Percentiles rank a stretch among this genome's conserved stretches.
These are phyloP conservation scores for Aleurites moluccanus DNA, from an alignment of 441 rosid genomes.

Conservation along the genomic window DNA sequence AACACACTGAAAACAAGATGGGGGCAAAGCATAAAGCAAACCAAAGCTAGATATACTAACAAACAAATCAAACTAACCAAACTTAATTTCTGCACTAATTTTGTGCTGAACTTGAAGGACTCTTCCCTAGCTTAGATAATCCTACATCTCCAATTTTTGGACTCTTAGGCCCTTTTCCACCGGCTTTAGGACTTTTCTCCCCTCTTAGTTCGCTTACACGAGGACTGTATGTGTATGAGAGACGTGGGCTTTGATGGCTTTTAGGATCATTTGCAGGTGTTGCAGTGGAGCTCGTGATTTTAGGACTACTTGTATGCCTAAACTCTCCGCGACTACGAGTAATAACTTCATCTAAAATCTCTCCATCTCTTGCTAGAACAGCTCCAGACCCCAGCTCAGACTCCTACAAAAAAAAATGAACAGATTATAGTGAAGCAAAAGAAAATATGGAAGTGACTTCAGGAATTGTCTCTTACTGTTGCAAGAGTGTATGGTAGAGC, in stretches of 20 bases:
- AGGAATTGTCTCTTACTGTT: slow-evolving; percentile 41
- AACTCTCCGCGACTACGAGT: slow-evolving; percentile 96
- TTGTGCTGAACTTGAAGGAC: slow-evolving; percentile 48
- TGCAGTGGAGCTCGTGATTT: slow-evolving; percentile 62
- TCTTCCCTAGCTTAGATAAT: slow-evolving; percentile 50
- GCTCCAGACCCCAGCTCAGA: slow-evolving; percentile 71
- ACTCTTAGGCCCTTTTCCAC: slow-evolving; percentile 43
- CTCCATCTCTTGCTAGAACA: slow-evolving; percentile 57
- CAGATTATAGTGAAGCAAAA: background rate
- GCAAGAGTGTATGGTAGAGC: slow-evolving; percentile 79
- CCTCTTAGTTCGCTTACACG: slow-evolving; percentile 60
- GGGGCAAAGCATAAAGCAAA: slow-evolving; percentile 17
- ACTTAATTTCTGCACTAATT: slow-evolving; percentile 15
- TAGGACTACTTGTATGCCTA: slow-evolving; percentile 75
- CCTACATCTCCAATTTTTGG: slow-evolving; percentile 42
- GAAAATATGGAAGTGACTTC: background rate
- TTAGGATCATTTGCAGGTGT: slow-evolving; percentile 53
- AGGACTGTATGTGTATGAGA: slow-evolving; percentile 54
- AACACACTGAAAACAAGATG: slow-evolving; percentile 20
- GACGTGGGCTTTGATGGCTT: slow-evolving; percentile 45
- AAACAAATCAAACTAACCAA: slow-evolving; percentile 19
- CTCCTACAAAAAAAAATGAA: slow-evolving; percentile 43
- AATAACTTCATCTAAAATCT: slow-evolving; percentile 73
- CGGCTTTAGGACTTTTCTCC: slow-evolving; percentile 53
- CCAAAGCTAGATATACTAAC: slow-evolving; percentile 3